Percentiles rank a stretch among this genome's conserved stretches.
Evolutionary conservation across 2,329 filamentous ascomycete genomes (phyloP).

Genomic region (Colletotrichum aenigma): DNA sequence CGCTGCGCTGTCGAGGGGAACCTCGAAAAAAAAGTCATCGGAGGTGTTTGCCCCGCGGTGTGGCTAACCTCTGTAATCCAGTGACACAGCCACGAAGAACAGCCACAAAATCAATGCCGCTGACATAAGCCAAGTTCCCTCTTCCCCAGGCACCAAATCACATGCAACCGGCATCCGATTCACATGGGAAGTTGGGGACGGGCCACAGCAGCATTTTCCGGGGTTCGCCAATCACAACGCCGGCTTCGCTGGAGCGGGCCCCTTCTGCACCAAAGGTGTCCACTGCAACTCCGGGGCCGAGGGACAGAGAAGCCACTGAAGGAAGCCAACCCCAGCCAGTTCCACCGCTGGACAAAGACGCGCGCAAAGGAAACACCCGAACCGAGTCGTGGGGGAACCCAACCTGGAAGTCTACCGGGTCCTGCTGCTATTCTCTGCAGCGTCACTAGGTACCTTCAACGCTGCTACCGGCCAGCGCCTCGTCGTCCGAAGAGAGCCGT

Average conservation of each 20-base stretch:
- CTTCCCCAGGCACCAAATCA: conserved; percentile 3
- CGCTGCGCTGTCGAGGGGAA: background rate
- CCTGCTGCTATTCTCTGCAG: background rate
- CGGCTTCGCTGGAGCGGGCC: background rate
- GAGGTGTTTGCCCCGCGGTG: conserved; percentile 18
- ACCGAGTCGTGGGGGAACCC: conserved; percentile 3
- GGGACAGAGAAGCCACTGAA: conserved; percentile 6
- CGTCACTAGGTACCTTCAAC: background rate
- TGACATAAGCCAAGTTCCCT: background rate
- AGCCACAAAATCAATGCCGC: background rate
- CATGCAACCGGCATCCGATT: conserved; percentile 17
- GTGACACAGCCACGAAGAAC: accelerated
- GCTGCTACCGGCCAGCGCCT: background rate
- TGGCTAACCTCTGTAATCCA: background rate
- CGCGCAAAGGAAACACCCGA: background rate
- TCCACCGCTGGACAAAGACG: background rate
- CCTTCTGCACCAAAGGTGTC: background rate
- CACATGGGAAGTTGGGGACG: conserved; percentile 13
- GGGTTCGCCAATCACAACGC: conserved; percentile 12
- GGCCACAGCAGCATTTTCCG: conserved; percentile 8
- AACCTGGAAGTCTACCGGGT: background rate
- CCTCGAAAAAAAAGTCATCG: background rate
- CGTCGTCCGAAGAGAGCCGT: conserved; percentile 17
- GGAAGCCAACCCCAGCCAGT: background rate
- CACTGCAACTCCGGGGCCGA: conserved; percentile 17